Evolutionary conservation across 2,329 filamentous ascomycete genomes (phyloP), one percentile per base, ranked within the genome.

Genomic region (Arthrobotrys iridis): DNA sequence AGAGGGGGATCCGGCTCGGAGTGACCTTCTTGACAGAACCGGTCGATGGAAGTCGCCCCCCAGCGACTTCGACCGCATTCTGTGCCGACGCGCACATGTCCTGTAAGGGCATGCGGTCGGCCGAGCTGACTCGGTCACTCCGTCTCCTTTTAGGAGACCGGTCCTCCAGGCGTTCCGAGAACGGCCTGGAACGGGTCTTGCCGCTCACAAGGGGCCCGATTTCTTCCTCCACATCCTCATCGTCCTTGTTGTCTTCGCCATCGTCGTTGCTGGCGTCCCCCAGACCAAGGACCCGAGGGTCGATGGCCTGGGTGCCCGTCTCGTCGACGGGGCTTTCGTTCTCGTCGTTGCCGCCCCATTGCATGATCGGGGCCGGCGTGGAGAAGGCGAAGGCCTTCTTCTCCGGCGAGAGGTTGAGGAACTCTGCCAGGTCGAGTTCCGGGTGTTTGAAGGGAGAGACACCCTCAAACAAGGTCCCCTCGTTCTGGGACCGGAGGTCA

Each of bases 151-250:
- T 75, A 5, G 63, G 10, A 26, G 71, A 68, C 28, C 63, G 30
- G 8, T 75, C 71, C 41, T 20, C 48, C n/a, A 64, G 43, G 4
- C 57, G 18, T 13, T 68, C 22, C 13, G 71, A 68, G 57, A 75
- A 75, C 3, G 71, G 71, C 26, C 68, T 75, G 11, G 71, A 48
- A 8, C 71, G 52, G 4, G 57, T 20, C 63, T 68, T 68, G 30
- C 45, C 59, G 26, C 45, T 73, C 24, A 60, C 26, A 18, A 66
- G 60, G 13, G 46, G 58, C 10, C 8, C 30, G 10, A 66, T 20
- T 13, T 33, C 58, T 2, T 73, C 68, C 15, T 30, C 15, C 18
- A 13, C 18, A 30, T 26, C 26, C n/a, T 28, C 46, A 10, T 57
- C 46, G 24, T 52, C 43, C 0, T 26, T 48, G 7, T 48, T 20